A percentile compares a stretch with the other conserved stretches of the same genome.
Conservation (phyloP, 305 asterid genomes). For the Rubia balearica region DNA sequence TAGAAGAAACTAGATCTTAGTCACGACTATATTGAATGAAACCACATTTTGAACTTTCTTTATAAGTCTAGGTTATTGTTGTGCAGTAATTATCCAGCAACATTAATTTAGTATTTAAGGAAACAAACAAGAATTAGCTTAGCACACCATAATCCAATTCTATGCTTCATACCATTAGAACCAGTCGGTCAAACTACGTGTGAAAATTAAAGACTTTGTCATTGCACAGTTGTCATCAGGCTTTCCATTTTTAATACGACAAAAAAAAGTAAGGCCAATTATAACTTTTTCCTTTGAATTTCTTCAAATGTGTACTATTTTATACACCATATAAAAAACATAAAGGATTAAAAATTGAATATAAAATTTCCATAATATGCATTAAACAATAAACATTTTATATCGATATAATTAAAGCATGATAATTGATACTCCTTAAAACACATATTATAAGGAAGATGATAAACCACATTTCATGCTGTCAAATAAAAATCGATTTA, state of each 20-base stretch:
- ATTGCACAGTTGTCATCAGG: constrained; percentile 10
- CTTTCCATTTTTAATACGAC: not conserved
- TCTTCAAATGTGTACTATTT: not conserved
- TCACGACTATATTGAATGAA: no score
- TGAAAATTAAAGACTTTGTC: not conserved
- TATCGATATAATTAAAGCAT: no score
- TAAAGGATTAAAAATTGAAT: no score
- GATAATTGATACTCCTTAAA: no score
- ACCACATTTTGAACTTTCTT: not conserved
- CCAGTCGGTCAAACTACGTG: not conserved
- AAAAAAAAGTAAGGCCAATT: not conserved
- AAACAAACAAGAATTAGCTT: constrained; percentile 1
- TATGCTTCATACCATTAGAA: no score
- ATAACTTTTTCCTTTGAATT: not conserved
- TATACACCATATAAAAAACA: not conserved
- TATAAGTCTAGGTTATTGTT: no score
- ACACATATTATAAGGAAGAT: no score
- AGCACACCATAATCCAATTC: not conserved
- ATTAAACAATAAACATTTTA: no score
- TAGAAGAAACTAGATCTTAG: no score
- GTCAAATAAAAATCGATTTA: no score
- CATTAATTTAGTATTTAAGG: not conserved
- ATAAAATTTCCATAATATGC: no score
- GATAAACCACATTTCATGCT: no score
- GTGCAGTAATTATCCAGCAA: not conserved